A percentile compares a stretch with the other conserved stretches of the same genome.
Conservation (phyloP, 169 alveolate genomes). For the Condylostoma magnum region DNA sequence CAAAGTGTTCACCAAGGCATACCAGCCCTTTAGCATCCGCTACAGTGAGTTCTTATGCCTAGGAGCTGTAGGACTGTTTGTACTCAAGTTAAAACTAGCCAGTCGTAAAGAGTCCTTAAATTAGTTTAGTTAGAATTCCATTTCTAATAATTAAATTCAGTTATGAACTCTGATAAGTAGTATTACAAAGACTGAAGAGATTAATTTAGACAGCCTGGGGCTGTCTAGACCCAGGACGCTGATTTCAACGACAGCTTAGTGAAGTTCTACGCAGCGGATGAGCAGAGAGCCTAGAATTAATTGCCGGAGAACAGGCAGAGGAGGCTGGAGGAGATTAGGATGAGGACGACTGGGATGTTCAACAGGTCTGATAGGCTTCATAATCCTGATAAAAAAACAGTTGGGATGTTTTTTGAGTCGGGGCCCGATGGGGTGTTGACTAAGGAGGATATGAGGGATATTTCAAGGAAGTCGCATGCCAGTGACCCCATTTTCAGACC, state of each 20-base stretch:
- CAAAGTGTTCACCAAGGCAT: conserved; percentile 1
- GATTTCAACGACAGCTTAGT: neutral
- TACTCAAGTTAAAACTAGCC: too few relatives aligned
- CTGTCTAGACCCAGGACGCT: too few relatives aligned
- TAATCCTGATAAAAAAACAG: conserved; percentile 29
- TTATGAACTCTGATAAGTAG: too few relatives aligned
- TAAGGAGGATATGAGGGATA: conserved; percentile 23
- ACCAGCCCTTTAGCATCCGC: neutral
- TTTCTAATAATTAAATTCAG: too few relatives aligned
- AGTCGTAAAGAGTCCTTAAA: too few relatives aligned
- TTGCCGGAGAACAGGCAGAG: conserved; percentile 9
- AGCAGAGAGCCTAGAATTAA: neutral
- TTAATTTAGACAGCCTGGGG: too few relatives aligned
- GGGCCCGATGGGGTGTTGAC: neutral
- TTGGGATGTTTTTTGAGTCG: conserved; percentile 26
- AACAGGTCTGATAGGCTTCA: conserved; percentile 19
- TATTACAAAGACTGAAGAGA: too few relatives aligned
- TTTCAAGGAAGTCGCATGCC: neutral
- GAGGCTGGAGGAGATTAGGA: neutral
- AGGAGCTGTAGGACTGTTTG: too few relatives aligned
- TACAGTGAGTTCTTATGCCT: too few relatives aligned
- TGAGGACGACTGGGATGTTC: neutral
- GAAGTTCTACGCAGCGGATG: neutral
- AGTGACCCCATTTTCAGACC: conserved; percentile 28
- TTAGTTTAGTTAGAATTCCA: too few relatives aligned